Conservation (phyloP, 2,329 filamentous ascomycete genomes). For the Aureobasidium sp. region DNA sequence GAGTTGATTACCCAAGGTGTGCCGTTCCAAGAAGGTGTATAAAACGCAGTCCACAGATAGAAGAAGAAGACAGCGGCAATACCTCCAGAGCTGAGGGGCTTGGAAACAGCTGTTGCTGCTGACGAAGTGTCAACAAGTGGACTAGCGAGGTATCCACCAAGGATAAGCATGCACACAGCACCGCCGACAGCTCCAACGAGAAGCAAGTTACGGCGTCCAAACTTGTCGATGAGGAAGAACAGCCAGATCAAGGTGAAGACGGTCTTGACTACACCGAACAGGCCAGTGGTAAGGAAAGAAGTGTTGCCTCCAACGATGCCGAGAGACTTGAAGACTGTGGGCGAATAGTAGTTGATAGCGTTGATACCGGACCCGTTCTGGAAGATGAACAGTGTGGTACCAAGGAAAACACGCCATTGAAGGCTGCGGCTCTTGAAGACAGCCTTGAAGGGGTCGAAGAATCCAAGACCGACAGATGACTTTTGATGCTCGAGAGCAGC, state of each 20-base stretch:
- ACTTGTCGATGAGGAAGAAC: slow-evolving; percentile 30
- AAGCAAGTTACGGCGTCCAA: slow-evolving; percentile 33
- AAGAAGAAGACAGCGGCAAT: slow-evolving; percentile 48
- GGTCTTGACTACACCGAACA: slow-evolving; percentile 23
- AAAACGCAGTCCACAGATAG: slow-evolving; percentile 47
- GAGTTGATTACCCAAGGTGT: slow-evolving; percentile 36
- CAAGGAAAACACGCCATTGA: slow-evolving; percentile 16
- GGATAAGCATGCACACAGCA: slow-evolving; percentile 42
- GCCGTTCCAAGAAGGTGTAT: slow-evolving; percentile 30
- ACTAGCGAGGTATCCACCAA: slow-evolving; percentile 46
- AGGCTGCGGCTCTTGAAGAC: slow-evolving; percentile 14
- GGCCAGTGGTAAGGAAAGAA: slow-evolving; percentile 47
- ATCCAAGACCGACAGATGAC: slow-evolving; percentile 7
- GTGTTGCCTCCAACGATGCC: slow-evolving; percentile 52
- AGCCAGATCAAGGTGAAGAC: slow-evolving; percentile 30
- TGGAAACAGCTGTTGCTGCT: slow-evolving; percentile 33
- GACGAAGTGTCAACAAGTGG: background rate
- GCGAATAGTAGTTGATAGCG: slow-evolving; percentile 49
- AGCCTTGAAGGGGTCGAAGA: slow-evolving; percentile 13
- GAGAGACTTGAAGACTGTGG: slow-evolving; percentile 59
- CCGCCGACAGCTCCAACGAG: slow-evolving; percentile 42
- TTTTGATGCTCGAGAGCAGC: slow-evolving; percentile 50
- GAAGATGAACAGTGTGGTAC: slow-evolving; percentile 16
- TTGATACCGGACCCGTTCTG: slow-evolving; percentile 15
- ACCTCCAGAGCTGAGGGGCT: slow-evolving; percentile 34